Evolutionary conservation across 805 yeast species (phyloP).

Genomic region (Starmerella riodocensis): DNA sequence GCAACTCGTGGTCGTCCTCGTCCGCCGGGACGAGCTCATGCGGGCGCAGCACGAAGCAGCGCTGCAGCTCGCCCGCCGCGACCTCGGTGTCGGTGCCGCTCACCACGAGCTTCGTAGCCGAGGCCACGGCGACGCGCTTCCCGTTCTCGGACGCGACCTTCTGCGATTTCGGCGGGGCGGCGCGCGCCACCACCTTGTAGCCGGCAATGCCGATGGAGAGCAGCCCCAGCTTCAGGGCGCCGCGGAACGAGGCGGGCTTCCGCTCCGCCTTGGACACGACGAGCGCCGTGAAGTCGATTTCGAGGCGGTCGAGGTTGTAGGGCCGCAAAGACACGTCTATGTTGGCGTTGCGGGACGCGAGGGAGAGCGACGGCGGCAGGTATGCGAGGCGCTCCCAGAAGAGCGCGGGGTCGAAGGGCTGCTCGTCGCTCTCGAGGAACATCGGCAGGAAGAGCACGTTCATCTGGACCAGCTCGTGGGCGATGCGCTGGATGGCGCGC

Average conservation of each 20-base stretch:
- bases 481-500: background rate
- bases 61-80: background rate
- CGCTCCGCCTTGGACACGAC: conserved; percentile 7
- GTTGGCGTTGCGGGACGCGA: background rate
- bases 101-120: background rate
- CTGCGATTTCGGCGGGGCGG: background rate
- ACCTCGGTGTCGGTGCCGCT: background rate
- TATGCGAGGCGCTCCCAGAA: conserved; percentile 1
- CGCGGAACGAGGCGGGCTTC: conserved; percentile 4
- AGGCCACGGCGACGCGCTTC: background rate
- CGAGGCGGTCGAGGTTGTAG: background rate
- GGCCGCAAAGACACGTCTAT: conserved; percentile 1
- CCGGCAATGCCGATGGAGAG: conserved; percentile 3
- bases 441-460: conserved; percentile 2
- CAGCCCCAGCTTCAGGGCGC: background rate
- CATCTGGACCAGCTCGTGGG: conserved; percentile 1
- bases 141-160: background rate
- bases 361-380: conserved; percentile 1
- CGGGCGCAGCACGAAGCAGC: background rate
- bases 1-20: background rate
- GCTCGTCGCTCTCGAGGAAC: background rate
- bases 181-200: background rate
- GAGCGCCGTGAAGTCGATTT: background rate
- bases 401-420: background rate
- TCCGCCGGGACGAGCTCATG: background rate